Evolutionary conservation across 495 filamentous ascomycete genomes (phyloP), one percentile per base, ranked within the genome.

Genomic region (Elasticomyces elasticus): DNA sequence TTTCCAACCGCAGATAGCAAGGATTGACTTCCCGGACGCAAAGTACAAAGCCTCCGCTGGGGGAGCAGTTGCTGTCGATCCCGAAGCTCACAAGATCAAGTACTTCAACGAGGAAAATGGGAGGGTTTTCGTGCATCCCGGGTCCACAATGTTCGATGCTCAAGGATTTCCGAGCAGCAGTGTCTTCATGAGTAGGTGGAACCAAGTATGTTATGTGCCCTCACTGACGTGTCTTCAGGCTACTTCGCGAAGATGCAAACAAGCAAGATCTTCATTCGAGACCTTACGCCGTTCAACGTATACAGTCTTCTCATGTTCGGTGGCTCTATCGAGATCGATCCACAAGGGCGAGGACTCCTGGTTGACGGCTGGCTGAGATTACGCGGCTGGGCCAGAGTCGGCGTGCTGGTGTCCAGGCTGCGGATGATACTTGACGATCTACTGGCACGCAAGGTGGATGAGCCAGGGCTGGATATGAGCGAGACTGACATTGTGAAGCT

Each of bases 351-450:
- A 7, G 92, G 94, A 3, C 71, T 98, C 1, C 71, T 96, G 13
- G 87, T 98, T 5, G 94, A 97, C 70, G 89, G 87, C 37, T 96
- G 94, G 94, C 68, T 97, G 31, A 76, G 86, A 27, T 71, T 97
- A 22, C 78, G 89, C 6, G 92, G 92, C 1, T 97, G 94, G 92
- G 94, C 94, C 1, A 74, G 94, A 20, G 90, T 98, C 49, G 92
- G 92, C 11, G 91, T 95, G 6, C 68, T 98, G 50, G 85, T 96
- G 12, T 86, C 83, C 13, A 75, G 89, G 47, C 67, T 98, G 46
- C 74, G 94, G 52, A 82, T 79, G 44, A 85, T 97, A 82, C 73
- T 98, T 13, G 94, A 98, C 66, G 78, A 81, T 61, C 74, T 92
- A 33, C 77, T 98, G 55, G 82, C 82, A 55, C 67, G 73, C 46